Evolutionary conservation across 768 basidiomycete species (phyloP), one percentile per base, ranked within the genome.

Genomic region (Amanita exitialis): DNA sequence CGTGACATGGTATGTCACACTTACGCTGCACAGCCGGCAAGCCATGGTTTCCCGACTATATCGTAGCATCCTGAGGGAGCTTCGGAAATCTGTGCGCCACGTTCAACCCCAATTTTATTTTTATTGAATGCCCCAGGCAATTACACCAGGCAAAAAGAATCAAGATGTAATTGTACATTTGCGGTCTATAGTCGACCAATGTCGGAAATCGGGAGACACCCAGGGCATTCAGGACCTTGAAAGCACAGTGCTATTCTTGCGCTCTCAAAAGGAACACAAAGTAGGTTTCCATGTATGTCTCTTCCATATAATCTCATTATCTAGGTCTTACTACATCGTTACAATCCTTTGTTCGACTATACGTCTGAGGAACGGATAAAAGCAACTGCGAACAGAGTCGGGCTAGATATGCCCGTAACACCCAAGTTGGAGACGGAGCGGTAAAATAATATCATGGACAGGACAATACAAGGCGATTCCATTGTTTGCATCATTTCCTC

Each of bases 341-440:
- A 97, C 69, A 95, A 93, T 64, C 92, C 93, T 0, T 69, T 86
- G 15, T 66, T 83, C 37, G 87, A 92, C 59, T 73, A 94, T 55
- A 85, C 90, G 0, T 69, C 75, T 4, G 81, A 90, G 57, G 90
- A 95, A 62, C 72, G 86, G 57, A 76, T 95, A 54, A 74, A 82
- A 59, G 89, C 89, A 1, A 93, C 93, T 0, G 92, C 91, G 3
- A 76, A 82, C 39, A 71, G 92, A 55, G 93, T 97, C 32, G 93
- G 93, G 3, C 66, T 97, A 48, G 76, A 95, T 59, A 83, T 93
- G 76, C 91, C 92, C 8, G 59, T 77, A 42, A 65, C 68, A 27
- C 69, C 61, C 52, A 36, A 42, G 41, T 30, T 38, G 27, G 37
- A 44, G 20, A 13, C 32, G 47, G 32, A 34, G 16, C 28, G 13